Percentiles rank a stretch among this genome's conserved stretches.
Evolutionary conservation across 805 yeast genomes (phyloP).

Genomic region (Candida quercuum): DNA sequence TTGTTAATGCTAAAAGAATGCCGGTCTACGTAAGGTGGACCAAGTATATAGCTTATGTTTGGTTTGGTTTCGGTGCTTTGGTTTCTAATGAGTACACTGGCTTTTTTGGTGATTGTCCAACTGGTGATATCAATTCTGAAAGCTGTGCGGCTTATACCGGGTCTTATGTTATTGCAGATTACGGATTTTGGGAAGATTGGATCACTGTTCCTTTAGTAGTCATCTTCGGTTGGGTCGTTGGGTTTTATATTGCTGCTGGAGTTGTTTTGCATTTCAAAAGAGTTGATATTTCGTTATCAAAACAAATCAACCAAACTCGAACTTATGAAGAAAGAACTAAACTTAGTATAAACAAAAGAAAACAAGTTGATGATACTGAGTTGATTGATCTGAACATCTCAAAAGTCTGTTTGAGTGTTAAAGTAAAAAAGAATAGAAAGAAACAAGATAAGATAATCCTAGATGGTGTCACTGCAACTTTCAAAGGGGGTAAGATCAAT

Average conservation of each 20-base stretch:
- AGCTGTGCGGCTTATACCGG: conserved; percentile 50
- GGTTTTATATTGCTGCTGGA: conserved; percentile 44
- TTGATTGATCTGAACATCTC: conserved; percentile 13
- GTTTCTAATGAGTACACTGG: conserved; percentile 60
- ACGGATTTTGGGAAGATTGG: conserved; percentile 68
- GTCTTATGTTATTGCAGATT: conserved; percentile 40
- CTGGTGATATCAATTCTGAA: conserved; percentile 14
- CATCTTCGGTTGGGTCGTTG: conserved; percentile 52
- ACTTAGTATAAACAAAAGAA: not conserved
- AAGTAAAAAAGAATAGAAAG: conserved; percentile 2
- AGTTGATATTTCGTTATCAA: conserved; percentile 20
- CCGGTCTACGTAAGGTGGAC: conserved; percentile 88
- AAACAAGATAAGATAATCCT: conserved; percentile 15
- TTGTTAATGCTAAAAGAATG: conserved; percentile 64
- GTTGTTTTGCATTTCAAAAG: conserved; percentile 43
- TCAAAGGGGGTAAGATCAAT: conserved; percentile 42
- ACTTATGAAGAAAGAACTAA: conserved; percentile 3
- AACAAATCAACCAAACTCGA: conserved; percentile 12
- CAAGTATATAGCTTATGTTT: conserved; percentile 67
- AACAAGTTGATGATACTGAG: conserved; percentile 1
- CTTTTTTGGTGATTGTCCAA: conserved; percentile 56
- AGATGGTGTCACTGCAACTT: conserved; percentile 15
- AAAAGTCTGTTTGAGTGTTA: conserved; percentile 14
- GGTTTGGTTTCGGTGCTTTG: conserved; percentile 74
- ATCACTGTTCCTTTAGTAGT: conserved; percentile 58